Percentiles rank a stretch among this genome's conserved stretches.
phyloP scores from a whole-genome alignment of 1,139 yeast species.

The Saccharomycopsis hybrid region DNA sequence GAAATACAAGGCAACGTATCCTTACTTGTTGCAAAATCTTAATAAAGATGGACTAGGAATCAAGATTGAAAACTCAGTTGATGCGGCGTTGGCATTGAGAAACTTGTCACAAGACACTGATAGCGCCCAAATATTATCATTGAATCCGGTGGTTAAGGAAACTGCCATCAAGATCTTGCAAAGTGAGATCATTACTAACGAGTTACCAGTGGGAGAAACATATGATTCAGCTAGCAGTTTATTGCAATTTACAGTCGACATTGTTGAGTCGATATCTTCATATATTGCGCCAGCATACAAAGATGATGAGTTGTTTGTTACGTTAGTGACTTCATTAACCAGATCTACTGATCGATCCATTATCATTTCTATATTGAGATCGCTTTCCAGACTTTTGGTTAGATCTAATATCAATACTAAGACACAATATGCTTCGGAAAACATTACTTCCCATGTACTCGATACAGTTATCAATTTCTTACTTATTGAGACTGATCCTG shows the following conservation, averaged over 20 bases:
- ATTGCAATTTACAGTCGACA: conserved; percentile 64
- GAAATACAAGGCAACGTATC: conserved; percentile 10
- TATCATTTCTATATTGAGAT: conserved; percentile 46
- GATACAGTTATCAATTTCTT: conserved; percentile 42
- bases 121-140: conserved; percentile 74
- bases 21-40: conserved; percentile 21
- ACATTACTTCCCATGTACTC: conserved; percentile 34
- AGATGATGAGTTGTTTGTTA: conserved; percentile 54
- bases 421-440: conserved; percentile 37
- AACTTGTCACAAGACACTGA: conserved; percentile 78
- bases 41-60: conserved; percentile 27
- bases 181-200: conserved; percentile 31
- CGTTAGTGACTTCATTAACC: conserved; percentile 41
- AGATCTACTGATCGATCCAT: conserved; percentile 50
- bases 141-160: conserved; percentile 31
- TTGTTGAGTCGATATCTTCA: conserved; percentile 79
- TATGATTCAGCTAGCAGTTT: conserved; percentile 50
- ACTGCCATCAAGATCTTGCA: conserved; percentile 44
- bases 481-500: conserved; percentile 47
- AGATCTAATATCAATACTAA: conserved; percentile 39
- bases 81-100: conserved; percentile 64
- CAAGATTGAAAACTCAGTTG: conserved; percentile 43
- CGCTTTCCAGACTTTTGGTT: conserved; percentile 43
- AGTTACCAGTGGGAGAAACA: conserved; percentile 31
- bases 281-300: conserved; percentile 68